phyloP scores from a whole-genome alignment of 202 grass and related monocot genomes.

The Bolboschoenoplectus hybrid region DNA sequence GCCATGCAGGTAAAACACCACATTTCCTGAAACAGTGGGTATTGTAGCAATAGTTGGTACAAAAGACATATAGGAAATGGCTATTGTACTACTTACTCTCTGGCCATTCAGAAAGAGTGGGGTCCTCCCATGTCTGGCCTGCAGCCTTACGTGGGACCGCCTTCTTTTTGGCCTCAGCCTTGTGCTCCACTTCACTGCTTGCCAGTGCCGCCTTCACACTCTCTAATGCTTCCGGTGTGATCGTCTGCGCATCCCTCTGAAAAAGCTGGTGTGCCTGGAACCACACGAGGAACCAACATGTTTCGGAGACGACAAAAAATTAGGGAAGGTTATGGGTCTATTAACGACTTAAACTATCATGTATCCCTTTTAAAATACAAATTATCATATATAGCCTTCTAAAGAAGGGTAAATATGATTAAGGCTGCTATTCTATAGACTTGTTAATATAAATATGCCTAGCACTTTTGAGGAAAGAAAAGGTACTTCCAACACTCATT shows the following conservation, averaged over 20 bases:
- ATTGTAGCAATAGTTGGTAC: neutral
- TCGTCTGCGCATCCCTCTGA: conserved; percentile 91
- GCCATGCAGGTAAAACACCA: neutral
- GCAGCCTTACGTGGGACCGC: conserved; percentile 78
- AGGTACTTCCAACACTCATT: neutral
- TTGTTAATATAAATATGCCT: no score
- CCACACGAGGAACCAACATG: neutral
- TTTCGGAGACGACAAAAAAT: neutral
- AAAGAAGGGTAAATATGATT: neutral
- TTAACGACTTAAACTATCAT: neutral
- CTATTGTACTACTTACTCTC: conserved; percentile 53
- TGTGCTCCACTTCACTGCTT: conserved; percentile 84
- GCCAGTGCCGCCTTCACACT: conserved; percentile 94
- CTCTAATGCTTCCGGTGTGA: conserved; percentile 93
- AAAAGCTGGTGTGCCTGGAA: conserved; percentile 84
- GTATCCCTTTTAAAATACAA: neutral
- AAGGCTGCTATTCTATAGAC: neutral
- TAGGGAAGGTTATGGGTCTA: neutral
- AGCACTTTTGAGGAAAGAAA: neutral
- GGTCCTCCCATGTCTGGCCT: conserved; percentile 85
- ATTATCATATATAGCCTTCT: neutral
- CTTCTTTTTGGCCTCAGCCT: conserved; percentile 74
- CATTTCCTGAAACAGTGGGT: neutral
- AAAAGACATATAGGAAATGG: neutral
- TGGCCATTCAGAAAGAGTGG: conserved; percentile 92